Conservation (phyloP, 2,329 filamentous ascomycete genomes). For the Cytospora paraplurivora region DNA sequence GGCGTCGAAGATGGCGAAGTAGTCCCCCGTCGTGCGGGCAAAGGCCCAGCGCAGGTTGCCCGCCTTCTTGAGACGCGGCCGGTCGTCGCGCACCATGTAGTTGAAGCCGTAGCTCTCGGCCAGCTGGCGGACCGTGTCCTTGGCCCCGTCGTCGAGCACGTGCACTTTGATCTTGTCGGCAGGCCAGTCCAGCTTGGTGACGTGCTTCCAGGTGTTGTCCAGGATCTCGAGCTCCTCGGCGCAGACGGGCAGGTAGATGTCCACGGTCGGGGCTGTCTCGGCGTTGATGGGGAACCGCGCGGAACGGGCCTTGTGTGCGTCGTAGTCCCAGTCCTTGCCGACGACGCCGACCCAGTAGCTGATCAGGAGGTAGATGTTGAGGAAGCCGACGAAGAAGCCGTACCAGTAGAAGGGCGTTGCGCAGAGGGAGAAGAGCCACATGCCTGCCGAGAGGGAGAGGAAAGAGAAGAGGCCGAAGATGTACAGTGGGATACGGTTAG, state of each 20-base stretch:
- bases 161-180: slow-evolving; percentile 40
- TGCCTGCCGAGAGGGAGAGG: slow-evolving; percentile 43
- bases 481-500: slow-evolving; percentile 44
- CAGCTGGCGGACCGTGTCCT: slow-evolving; percentile 36
- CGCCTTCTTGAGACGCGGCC: slow-evolving; percentile 45
- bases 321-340: slow-evolving; percentile 43
- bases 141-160: slow-evolving; percentile 44
- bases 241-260: slow-evolving; percentile 46
- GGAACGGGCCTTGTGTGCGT: slow-evolving; percentile 38
- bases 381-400: slow-evolving; percentile 41
- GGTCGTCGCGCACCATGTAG: slow-evolving; percentile 45
- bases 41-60: slow-evolving; percentile 47
- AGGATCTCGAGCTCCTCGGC: slow-evolving; percentile 45
- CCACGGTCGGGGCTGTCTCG: slow-evolving; percentile 41
- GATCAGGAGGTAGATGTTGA: slow-evolving; percentile 45
- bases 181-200: slow-evolving; percentile 42
- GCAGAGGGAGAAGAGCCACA: slow-evolving; percentile 46
- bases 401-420: slow-evolving; percentile 43
- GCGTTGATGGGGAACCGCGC: slow-evolving; percentile 38
- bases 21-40: slow-evolving; percentile 42
- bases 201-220: slow-evolving; percentile 42
- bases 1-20: slow-evolving; percentile 46
- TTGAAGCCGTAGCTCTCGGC: slow-evolving; percentile 41
- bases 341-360: slow-evolving; percentile 45
- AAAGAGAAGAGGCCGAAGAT: slow-evolving; percentile 44